Base-by-base conservation (phyloP, 306 rosid species). In the Carpinus fangiana region DNA sequence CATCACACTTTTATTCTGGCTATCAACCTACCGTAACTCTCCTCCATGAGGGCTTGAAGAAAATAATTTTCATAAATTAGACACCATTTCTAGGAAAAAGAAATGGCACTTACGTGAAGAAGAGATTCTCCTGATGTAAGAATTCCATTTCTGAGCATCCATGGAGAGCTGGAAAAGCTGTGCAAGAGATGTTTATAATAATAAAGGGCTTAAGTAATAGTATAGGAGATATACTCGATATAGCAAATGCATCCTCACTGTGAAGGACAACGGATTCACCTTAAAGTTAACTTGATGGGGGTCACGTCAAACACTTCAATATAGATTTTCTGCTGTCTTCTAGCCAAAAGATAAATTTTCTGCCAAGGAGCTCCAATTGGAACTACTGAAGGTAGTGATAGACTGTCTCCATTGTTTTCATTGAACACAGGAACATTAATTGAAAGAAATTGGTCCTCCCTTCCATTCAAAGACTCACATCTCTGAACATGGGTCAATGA, bases 291-390 rank as follows among this genome's bases (percentile, higher is more conserved):
- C 66, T 86, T 91, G 85, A 95, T 86, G 61, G 98, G 97, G 47
- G 90, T 88, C 81, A 95, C n/a, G 66, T 95, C 97, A 84, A 95
- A 88, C 81, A 89, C 69, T 87, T 95, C 97, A 34, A 95, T 83
- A 79, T 91, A 95, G 61, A 95, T 87, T 87, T 95, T 95, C 86
- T 86, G 91, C 82, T 92, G 97, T 73, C 89, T 90, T 91, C 97
- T 88, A 41, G 98, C 97, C 82, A 91, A 77, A 80, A 91, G 91
- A 83, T 88, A 87, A 73, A 95, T 93, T 81, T 92, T 87, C 86
- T 95, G 98, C 98, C 98, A 95, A 26, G 98, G 98, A 80, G 98
- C 93, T 77, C 98, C 98, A 78, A 95, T 92, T 51, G 98, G 97
- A 87, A 91, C 85, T 36, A 92, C 74, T 23, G 89, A 82, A 87